Evolutionary conservation across 1,139 yeast genomes (phyloP), one percentile per base, ranked within the genome.

Genomic region (Debaryomyces singareniensis): DNA sequence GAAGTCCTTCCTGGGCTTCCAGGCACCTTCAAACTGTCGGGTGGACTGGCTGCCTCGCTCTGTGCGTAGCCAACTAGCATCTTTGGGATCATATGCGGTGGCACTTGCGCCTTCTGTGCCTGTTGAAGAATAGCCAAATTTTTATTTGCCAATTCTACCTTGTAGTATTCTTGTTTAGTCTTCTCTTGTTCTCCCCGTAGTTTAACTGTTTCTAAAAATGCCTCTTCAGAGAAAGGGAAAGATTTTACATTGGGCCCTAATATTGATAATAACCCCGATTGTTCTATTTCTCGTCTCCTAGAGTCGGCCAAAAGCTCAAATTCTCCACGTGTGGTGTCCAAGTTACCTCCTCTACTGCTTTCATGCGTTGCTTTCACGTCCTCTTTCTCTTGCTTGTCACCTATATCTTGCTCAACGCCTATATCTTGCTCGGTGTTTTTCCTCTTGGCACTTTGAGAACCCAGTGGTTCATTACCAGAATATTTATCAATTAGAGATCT

Each of bases 131-230:
- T 62, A 34, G 76, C 78, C 25, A 81, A 56, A 23, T 82, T 73
- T 35, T 72, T 68, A 33, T 71, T 69, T 20, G 81, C 66, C 24
- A 70, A 60, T 48, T 87, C 95, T 22, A 80, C 60, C 34, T 71
- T 71, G 50, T 82, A 79, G 44, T 67, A 80, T 42, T 83, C 94
- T 51, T 87, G 96, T 42, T 80, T 80, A 1, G 96, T 83, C 25
- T 72, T 68, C 51, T 89, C 96, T 47, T 83, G 94, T 49, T 85
- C 93, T 2, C 76, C 59, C 35, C 79, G 71, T 18, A 85, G 66
- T 25, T 69, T 69, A 26, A 87, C 58, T 0, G 89, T 76, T 40
- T 76, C 79, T 16, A 69, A 53, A 24, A 79, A 66, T 2, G 93
- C 71, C 14, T 68, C 63, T 36, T 83, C 89, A 2, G 83, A 62